phyloP scores from a whole-genome alignment of 2,329 filamentous ascomycete genomes.

The Aquanectria penicillioides region DNA sequence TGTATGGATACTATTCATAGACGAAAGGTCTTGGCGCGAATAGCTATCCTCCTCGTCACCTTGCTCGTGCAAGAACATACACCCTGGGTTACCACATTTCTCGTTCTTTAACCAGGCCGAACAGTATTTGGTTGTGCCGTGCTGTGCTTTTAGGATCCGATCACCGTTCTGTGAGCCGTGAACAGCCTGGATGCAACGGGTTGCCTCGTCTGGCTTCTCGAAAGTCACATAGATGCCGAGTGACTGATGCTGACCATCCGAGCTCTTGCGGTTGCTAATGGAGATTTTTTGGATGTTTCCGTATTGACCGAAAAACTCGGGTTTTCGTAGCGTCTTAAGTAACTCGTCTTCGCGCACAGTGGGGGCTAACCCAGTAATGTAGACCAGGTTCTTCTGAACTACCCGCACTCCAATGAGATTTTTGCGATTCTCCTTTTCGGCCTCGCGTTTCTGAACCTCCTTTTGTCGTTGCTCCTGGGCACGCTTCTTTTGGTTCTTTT shows the following conservation, averaged over 20 bases:
- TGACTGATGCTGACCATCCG: constrained; percentile 80
- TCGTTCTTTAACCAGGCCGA: constrained; percentile 96
- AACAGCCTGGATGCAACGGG: constrained; percentile 88
- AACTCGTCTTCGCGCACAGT: constrained; percentile 92
- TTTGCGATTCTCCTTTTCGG: constrained; percentile 94
- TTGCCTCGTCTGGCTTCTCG: constrained; percentile 88
- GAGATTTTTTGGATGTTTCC: constrained; percentile 99
- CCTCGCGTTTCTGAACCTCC: constrained; percentile 94
- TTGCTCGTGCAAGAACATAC: constrained; percentile 97
- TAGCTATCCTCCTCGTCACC: constrained; percentile 99
- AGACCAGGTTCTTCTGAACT: constrained; percentile 98
- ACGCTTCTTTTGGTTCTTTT: constrained; percentile 93
- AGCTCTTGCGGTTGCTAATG: constrained; percentile 91
- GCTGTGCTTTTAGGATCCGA: constrained; percentile 78
- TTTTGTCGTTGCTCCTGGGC: constrained; percentile 86
- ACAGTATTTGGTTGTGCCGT: constrained; percentile 97
- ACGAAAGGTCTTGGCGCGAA: constrained; percentile 91
- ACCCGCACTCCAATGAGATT: constrained; percentile 95
- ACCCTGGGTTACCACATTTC: constrained; percentile 92
- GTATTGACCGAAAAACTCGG: constrained; percentile 97
- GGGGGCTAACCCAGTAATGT: constrained; percentile 93
- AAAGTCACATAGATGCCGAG: constrained; percentile 99
- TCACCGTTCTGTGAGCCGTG: constrained; percentile 94
- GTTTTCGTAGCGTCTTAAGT: constrained; percentile 87
- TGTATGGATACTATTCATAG: constrained; percentile 89